phyloP scores from a whole-genome alignment of 2,329 filamentous ascomycete species.

The Penicillium sp. region DNA sequence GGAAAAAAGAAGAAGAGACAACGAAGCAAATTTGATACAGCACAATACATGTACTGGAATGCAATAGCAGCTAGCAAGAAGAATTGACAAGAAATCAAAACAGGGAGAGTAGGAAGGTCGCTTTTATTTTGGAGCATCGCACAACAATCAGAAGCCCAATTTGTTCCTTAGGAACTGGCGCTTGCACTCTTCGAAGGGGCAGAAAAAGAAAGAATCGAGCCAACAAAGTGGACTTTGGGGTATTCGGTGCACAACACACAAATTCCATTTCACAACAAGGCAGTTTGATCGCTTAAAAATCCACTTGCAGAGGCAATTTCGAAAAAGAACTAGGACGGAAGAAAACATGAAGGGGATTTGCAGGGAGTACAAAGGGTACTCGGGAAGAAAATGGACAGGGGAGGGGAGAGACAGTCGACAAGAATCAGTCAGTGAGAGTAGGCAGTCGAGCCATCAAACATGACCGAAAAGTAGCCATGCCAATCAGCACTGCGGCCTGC shows the following conservation, averaged over 20 bases:
- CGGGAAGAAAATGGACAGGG: conserved; percentile 19
- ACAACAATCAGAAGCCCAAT: conserved; percentile 34
- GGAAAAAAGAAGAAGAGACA: conserved; percentile 12
- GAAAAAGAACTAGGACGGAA: conserved; percentile 23
- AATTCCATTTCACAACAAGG: conserved; percentile 45
- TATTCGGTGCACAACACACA: conserved; percentile 45
- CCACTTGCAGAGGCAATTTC: conserved; percentile 35
- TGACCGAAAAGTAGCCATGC: conserved; percentile 5
- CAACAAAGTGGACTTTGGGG: conserved; percentile 41
- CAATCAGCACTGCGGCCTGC: conserved; percentile 6
- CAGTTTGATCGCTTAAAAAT: conserved; percentile 40
- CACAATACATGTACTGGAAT: conserved; percentile 21
- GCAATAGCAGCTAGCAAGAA: conserved; percentile 19
- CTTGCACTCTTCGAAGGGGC: conserved; percentile 32
- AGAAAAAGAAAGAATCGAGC: conserved; percentile 31
- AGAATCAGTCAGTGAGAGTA: conserved; percentile 12
- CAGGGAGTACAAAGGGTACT: conserved; percentile 19
- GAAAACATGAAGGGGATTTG: conserved; percentile 8
- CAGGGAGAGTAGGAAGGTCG: conserved; percentile 25
- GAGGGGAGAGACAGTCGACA: conserved; percentile 15
- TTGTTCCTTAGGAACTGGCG: conserved; percentile 26
- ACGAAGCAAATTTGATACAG: conserved; percentile 20
- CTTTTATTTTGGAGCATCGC: conserved; percentile 39
- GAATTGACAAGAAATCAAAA: conserved; percentile 14
- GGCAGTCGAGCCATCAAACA: background rate